These are phyloP conservation scores for Limonium bicolor DNA, from an alignment of 148 eudicot genomes.

Conservation along the genomic window DNA sequence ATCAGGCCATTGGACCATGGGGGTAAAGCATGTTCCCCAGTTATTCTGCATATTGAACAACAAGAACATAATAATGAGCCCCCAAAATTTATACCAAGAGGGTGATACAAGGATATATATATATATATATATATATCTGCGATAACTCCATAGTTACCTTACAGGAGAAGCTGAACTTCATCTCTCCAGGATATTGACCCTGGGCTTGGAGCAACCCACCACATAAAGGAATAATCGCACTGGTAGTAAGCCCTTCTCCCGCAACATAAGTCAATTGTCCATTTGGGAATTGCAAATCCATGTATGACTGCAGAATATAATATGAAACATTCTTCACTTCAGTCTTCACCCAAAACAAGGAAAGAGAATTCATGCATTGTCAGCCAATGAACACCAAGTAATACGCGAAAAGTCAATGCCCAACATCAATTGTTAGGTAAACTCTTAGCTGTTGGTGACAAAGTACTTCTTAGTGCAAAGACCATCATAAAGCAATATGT, in stretches of 20 bases:
- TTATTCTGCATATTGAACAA: no score
- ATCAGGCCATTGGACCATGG: conserved; percentile 80
- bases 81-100: neutral
- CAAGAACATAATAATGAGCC: no score
- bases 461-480: no score
- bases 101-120: neutral
- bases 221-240: conserved; percentile 65
- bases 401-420: no score
- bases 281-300: conserved; percentile 95
- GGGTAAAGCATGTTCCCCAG: conserved; percentile 80
- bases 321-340: conserved; percentile 14
- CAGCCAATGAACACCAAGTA: no score
- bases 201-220: conserved; percentile 97
- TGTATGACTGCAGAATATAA: conserved; percentile 56
- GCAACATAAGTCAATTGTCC: conserved; percentile 90
- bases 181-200: conserved; percentile 96
- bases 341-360: no score
- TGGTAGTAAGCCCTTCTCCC: conserved; percentile 90
- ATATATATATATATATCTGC: neutral
- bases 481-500: no score
- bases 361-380: no score
- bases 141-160: conserved; percentile 36
- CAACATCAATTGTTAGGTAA: no score
- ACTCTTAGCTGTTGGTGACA: no score
- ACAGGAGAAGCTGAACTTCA: conserved; percentile 88